Evolutionary conservation across 768 basidiomycete species (phyloP).

Genomic region (Phallus indusiatus): DNA sequence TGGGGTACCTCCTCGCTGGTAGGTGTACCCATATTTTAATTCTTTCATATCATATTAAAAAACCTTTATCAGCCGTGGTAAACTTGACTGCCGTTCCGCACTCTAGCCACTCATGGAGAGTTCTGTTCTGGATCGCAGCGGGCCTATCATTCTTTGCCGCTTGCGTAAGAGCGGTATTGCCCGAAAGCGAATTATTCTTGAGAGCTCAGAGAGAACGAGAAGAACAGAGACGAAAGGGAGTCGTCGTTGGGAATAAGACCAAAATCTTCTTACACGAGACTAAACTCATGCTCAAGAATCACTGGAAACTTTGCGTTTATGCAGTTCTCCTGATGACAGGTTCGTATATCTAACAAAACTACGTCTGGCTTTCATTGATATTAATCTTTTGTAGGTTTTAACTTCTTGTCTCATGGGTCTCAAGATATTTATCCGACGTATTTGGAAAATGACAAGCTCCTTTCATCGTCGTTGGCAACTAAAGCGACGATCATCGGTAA

Average conservation of each 20-base stretch:
- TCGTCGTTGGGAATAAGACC: slow-evolving; percentile 41
- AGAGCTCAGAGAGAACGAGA: slow-evolving; percentile 40
- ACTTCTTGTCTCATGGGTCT: slow-evolving; percentile 69
- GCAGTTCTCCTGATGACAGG: slow-evolving; percentile 73
- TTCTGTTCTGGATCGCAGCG: slow-evolving; percentile 72
- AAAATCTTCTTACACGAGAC: slow-evolving; percentile 65
- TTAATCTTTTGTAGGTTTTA: slow-evolving; percentile 39
- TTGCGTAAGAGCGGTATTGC: slow-evolving; percentile 49
- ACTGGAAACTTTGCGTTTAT: slow-evolving; percentile 81
- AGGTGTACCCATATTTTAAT: slow-evolving; percentile 34
- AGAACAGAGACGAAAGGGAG: slow-evolving; percentile 34
- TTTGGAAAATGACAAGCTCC: slow-evolving; percentile 51
- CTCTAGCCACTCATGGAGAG: slow-evolving; percentile 55
- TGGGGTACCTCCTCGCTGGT: slow-evolving; percentile 78
- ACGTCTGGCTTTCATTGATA: background rate
- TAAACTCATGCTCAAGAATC: slow-evolving; percentile 62
- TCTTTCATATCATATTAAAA: background rate
- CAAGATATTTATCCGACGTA: slow-evolving; percentile 80
- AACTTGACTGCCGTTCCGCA: slow-evolving; percentile 20
- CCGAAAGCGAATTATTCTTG: slow-evolving; percentile 72
- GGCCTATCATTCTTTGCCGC: slow-evolving; percentile 68
- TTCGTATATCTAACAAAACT: slow-evolving; percentile 10
- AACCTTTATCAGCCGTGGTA: slow-evolving; percentile 20
- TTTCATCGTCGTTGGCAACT: slow-evolving; percentile 48
- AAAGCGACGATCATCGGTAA: slow-evolving; percentile 78